Evolutionary conservation across 257 asterid species (phyloP), one percentile per base, ranked within the genome.

Genomic region (Solanum ahanhuiri): DNA sequence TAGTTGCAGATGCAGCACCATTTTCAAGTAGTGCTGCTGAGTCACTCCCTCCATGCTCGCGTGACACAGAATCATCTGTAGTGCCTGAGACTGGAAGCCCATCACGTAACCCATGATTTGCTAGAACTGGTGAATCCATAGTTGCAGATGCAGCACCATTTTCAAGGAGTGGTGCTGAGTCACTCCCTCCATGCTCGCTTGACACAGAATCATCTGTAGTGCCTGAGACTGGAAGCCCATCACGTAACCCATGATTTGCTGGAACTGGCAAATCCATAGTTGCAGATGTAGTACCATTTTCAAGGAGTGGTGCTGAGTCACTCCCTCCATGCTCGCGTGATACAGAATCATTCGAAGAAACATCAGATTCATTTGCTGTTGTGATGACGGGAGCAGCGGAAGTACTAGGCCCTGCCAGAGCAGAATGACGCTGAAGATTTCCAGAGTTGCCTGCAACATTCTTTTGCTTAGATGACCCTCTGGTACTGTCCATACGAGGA

Each of bases 401-500:
- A 87, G 95, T 93, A 89, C 96, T 92, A 73, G 96, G 88, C 66
- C 95, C 96, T 3, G 88, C 95, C 37, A 89, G 85, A 86, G 92
- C 81, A 90, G 86, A 87, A 66, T 63, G 86, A 82, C 72, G 71
- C 51, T 87, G 91, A 88, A 83, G 82, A 86, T 88, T 87, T 87
- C 87, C 88, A 39, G 88, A 88, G 76, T 86, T 83, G 18, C 94
- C 91, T 71, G 85, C 92, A 82, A 87, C 94, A n/a, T 86, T 92
- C 89, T 92, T 95, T 88, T 93, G 91, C 94, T 93, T 95, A 58
- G 89, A 92, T 14, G 91, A 84, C 34, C 89, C 94, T 79, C 94
- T 76, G 79, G 84, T 39, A 83, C 90, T 91, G 63, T 96, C 95
- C 90, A 87, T 82, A 87, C 87, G 87, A 28, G 92, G 91, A 75